Base-by-base conservation (phyloP, 163 green algal species). In the Scenedesmus sp. region DNA sequence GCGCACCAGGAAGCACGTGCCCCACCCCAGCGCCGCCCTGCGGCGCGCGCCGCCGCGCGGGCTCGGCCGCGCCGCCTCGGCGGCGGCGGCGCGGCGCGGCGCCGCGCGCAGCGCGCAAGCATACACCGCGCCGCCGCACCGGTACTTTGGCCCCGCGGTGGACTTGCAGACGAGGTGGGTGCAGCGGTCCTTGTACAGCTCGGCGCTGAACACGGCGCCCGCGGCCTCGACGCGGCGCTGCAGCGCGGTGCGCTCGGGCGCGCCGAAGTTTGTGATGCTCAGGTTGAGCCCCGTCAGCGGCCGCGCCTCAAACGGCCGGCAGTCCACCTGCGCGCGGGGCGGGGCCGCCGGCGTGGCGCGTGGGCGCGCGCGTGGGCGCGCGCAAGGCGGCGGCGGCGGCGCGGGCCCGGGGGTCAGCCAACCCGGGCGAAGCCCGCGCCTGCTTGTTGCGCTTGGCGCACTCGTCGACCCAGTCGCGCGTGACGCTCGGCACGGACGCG, bases 381-480 rank as follows among this genome's bases (percentile, higher is more conserved):
- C 51, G 48, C 15, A 39, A 31, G 26, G 26, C 7, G 22, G 26
- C 47, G 39, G 0, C 29, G n/a, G 3, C 26, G 20, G 26, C n/a
- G 11, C 14, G n/a, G n/a, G 53, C 1, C 11, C n/a, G 14, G 53
- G 53, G 48, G 20, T 1, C n/a, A 62, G n/a, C 11, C 53, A 62
- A 18, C 0, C 22, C 10, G 31, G 9, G 31, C 20, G 44, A 28
- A 72, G 24, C 17, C 10, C 33, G 17, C 45, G 56, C 53, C 47
- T 63, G 36, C 18, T 48, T 72, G 42, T 63, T 70, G 14, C 13
- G 28, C 20, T 20, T 66, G 56, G 58, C 54, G 31, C 63, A 82
- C 5, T 28, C 71, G 6, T 85, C 44, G 4, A 85, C 70, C 79
- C 79, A 85, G 42, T 85, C 45, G n/a, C 72, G 60, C 4, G 71